These are phyloP conservation scores for Crithidia brevicula DNA, from an alignment of 208 protist genomes.

Conservation along the genomic window DNA sequence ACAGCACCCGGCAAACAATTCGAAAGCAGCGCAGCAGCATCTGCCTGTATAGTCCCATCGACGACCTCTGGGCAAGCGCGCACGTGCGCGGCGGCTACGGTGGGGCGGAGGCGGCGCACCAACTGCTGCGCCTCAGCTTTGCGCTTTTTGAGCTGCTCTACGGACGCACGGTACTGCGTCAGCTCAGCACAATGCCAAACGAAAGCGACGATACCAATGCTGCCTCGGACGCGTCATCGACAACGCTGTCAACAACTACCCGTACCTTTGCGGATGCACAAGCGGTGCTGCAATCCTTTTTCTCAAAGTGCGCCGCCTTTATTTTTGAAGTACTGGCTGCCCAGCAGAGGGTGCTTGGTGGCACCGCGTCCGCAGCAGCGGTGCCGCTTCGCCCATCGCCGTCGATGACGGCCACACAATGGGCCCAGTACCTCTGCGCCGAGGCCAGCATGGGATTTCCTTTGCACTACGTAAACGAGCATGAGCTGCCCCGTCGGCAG, in stretches of 20 bases:
- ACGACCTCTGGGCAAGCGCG: conserved; percentile 21
- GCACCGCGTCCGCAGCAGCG: conserved; percentile 2
- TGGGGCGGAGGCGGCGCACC: conserved; percentile 25
- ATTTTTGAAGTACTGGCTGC: conserved; percentile 15
- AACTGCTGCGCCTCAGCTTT: conserved; percentile 28
- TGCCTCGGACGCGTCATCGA: not conserved
- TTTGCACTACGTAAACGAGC: conserved; percentile 17
- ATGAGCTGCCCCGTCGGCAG: conserved; percentile 2
- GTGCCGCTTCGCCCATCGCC: not conserved
- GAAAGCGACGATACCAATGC: not conserved
- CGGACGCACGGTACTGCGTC: conserved; percentile 1
- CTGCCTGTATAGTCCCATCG: conserved; percentile 18
- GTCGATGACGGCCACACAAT: conserved; percentile 15
- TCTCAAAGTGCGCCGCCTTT: conserved; percentile 20
- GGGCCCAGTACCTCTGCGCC: conserved; percentile 22
- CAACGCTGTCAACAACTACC: not conserved
- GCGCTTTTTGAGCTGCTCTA: conserved; percentile 33
- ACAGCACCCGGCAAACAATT: conserved; percentile 11
- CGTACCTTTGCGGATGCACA: not conserved
- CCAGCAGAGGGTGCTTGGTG: not conserved
- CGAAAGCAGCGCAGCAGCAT: conserved; percentile 30
- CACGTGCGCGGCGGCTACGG: conserved; percentile 29
- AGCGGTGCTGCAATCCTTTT: conserved; percentile 18
- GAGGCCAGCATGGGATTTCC: conserved; percentile 26
- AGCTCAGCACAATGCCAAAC: not conserved